These are phyloP conservation scores for Malassezia arunalokei DNA, from an alignment of 1,284 basidiomycete genomes.

Conservation along the genomic window DNA sequence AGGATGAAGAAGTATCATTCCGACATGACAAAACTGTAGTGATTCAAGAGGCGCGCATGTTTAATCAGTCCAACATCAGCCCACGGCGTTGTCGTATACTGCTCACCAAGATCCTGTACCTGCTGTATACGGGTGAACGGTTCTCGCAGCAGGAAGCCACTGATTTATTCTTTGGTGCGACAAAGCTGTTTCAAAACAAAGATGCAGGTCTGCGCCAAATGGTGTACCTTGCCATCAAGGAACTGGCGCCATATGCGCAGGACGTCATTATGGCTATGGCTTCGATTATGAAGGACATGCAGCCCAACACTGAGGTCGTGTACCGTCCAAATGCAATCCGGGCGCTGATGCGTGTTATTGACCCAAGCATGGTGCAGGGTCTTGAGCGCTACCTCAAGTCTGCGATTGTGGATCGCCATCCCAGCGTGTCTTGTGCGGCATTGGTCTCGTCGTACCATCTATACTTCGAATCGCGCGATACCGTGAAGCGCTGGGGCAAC, in stretches of 20 bases:
- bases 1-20: conserved; percentile 42
- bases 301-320: conserved; percentile 94
- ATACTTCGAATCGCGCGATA: conserved; percentile 80
- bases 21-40: conserved; percentile 46
- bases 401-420: conserved; percentile 92
- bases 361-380: conserved; percentile 93
- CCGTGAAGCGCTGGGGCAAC: conserved; percentile 80
- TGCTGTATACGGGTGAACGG: conserved; percentile 89
- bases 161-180: conserved; percentile 94
- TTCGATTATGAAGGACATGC: conserved; percentile 99
- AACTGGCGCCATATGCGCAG: conserved; percentile 86
- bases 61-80: conserved; percentile 92
- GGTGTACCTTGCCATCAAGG: conserved; percentile 97
- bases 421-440: conserved; percentile 88
- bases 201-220: conserved; percentile 93
- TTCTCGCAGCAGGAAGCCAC: conserved; percentile 94
- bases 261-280: conserved; percentile 98
- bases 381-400: conserved; percentile 99
- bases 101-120: conserved; percentile 88
- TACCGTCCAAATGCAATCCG: conserved; percentile 96
- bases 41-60: conserved; percentile 85
- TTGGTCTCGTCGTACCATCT: conserved; percentile 95
- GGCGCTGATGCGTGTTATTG: conserved; percentile 88
- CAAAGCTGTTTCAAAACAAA: conserved; percentile 98
- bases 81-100: conserved; percentile 84